A percentile compares a stretch with the other conserved stretches of the same genome.
These are phyloP conservation scores for Sedum album DNA, from an alignment of 164 flowering plant species.

Conservation along the genomic window DNA sequence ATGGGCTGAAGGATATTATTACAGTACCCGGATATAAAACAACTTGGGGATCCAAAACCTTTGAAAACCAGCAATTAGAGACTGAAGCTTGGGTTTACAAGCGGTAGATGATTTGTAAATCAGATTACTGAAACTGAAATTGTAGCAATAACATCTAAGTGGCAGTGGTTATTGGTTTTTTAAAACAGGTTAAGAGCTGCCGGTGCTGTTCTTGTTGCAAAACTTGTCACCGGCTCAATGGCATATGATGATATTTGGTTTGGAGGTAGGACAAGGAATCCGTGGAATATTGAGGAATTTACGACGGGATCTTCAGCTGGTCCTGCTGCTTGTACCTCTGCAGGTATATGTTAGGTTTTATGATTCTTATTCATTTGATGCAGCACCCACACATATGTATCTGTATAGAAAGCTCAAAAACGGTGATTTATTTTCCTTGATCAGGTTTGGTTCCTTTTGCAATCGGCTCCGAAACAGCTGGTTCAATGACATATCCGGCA, in stretches of 20 bases:
- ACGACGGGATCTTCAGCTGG: slow-evolving; percentile 96
- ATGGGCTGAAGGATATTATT: slow-evolving; percentile 87
- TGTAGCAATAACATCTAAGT: not conserved
- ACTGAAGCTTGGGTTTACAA: slow-evolving; percentile 92
- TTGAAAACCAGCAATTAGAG: slow-evolving; percentile 70
- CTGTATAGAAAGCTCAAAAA: not conserved
- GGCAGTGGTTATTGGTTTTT: not conserved
- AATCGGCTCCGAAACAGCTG: slow-evolving; percentile 92
- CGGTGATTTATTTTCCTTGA: not conserved
- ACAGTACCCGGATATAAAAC: slow-evolving; percentile 75
- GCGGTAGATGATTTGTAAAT: slow-evolving; percentile 32
- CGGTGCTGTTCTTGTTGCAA: slow-evolving; percentile 85
- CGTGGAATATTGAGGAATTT: slow-evolving; percentile 91
- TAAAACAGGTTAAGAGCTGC: slow-evolving; percentile 58
- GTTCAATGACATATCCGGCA: slow-evolving; percentile 83
- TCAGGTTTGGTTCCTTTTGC: slow-evolving; percentile 92
- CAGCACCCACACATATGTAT: not conserved
- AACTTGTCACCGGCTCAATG: slow-evolving; percentile 83
- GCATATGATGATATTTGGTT: slow-evolving; percentile 97
- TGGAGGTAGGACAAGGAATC: slow-evolving; percentile 94
- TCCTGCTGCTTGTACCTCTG: slow-evolving; percentile 86
- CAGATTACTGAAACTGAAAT: not conserved
- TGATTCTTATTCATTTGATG: not conserved
- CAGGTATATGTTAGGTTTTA: slow-evolving; percentile 38
- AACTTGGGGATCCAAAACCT: slow-evolving; percentile 82